Evolutionary conservation across 2,329 filamentous ascomycete species (phyloP), one percentile per base, ranked within the genome.

Genomic region (Ophiocordyceps camponoti-leonardi): DNA sequence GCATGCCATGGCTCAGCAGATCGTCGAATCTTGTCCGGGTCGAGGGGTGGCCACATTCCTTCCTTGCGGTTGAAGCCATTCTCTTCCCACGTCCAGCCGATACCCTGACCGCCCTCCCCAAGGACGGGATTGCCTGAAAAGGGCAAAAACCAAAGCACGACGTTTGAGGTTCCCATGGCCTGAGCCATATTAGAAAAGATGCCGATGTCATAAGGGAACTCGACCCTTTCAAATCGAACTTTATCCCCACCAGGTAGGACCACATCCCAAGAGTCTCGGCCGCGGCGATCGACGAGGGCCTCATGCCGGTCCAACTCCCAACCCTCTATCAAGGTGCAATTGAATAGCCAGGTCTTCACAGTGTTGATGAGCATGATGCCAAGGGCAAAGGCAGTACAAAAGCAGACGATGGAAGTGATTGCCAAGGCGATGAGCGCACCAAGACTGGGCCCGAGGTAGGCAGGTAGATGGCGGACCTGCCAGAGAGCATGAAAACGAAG

Each of bases 181-280:
- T 85, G 79, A 16, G 72, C 70, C 57, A 90, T 69, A 59, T 93
- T 93, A 33, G 65, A 59, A 64, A 77, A 86, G 53, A 92, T 67
- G 44, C 83, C 83, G 41, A 90, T 64, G 55, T 93, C 85, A 61
- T 87, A 92, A 0, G 85, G 86, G 53, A 86, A 92, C 59, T 90
- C 83, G 53, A 88, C 74, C 45, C 69, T 73, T 47, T 73, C 67
- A 41, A 83, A 71, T 12, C 67, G 62, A 2, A 79, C 50, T 46
- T 66, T 56, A 26, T 63, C 59, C 8, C 61, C 62, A 31, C 61
- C 59, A 10, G 59, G 56, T 0, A 56, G 58, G 22, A 49, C 53
- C 10, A 64, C 49, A 28, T 64, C 59, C 67, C 67, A 71, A 61
- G 62, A 71, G 45, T 67, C 61, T n/a, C 56, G 59, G 31, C 63